Evolutionary conservation across 768 basidiomycete genomes (phyloP), one percentile per base, ranked within the genome.

Genomic region (Termitomyces sp.): DNA sequence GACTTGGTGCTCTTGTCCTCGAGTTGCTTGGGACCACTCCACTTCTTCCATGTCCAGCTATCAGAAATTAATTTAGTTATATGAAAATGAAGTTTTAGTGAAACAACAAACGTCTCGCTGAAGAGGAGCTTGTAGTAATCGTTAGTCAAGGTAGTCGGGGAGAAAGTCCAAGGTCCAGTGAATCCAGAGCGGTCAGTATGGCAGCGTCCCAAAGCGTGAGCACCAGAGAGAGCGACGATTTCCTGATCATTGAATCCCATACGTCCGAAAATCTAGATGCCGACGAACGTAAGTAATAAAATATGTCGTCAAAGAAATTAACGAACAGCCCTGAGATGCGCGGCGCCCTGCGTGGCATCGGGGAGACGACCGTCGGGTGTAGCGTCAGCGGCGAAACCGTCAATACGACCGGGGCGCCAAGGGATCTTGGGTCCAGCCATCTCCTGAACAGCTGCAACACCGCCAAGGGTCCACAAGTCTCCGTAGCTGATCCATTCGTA

Each of bases 211-310:
- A 99, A 85, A 58, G 94, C 94, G 68, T 99, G 96, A 37, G 92
- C 94, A 61, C 96, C 96, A 24, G 84, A 84, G 63, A 98, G 89
- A 55, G 93, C 92, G 59, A 97, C 95, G 50, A 98, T 98, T 75
- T 98, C 96, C 72, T 92, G 92, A 74, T 99, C 96, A 69, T 94
- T 89, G 80, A 98, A 95, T 53, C 90, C 93, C 93, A 94, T 94
- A 67, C 92, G 88, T 74, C 90, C 84, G 77, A 94, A 94, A 72
- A 95, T 90, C 83, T 84, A 56, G 9, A 18, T 16, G 41, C 22
- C 37, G 24, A 57, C 29, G 20, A 56, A 54, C 20, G 39, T 53
- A 32, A 56, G 46, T 48, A 22, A 50, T 5, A 5, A 32, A 57
- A 44, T 46, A 29, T 29, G 3, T 8, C 31, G 9, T 7, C 9